Base-by-base conservation (phyloP, 768 basidiomycete species). In the Calvatia gigantea region DNA sequence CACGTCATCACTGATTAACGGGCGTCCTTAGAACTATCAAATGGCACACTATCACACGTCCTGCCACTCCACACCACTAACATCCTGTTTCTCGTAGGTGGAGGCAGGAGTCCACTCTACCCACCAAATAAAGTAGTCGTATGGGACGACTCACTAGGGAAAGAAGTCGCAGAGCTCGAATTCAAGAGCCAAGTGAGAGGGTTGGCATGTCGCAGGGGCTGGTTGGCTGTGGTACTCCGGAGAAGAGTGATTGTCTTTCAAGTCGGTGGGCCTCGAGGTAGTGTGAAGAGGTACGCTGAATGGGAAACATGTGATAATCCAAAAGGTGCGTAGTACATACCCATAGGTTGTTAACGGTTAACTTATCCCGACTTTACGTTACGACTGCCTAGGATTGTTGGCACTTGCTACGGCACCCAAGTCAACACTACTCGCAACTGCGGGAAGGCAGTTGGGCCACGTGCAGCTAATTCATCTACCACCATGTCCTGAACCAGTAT, bases 291-390 rank as follows among this genome's bases (percentile, higher is more conserved):
- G 67, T 80, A 83, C 60, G 82, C 74, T 12, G 89, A 90, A 69
- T 95, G 86, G 80, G 91, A 95, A 55, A 96, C 93, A 3, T 86
- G 84, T 65, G 90, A 92, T 72, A 96, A 96, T 69, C 81, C 84
- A 44, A 76, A 81, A 77, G 93, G 92, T 89, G 61, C 66, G 80
- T 65, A 39, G 31, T 54, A 51, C 37, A 37, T 1, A n/a, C 14
- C 5, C 48, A 46, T 58, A 53, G 33, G 59, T 54, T 57, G 61
- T 54, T 62, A 57, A 60, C 57, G 29, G 54, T 31, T 25, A 14
- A 44, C 23, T 35, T 39, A 44, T 25, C 17, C 27, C 19, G 31
- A 37, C 8, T 12, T 32, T 21, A 41, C 50, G 37, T 8, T 12
- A 54, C n/a, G n/a, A n/a, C n/a, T n/a, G n/a, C n/a, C n/a, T 58